Percentiles rank a stretch among this genome's conserved stretches.
These are phyloP conservation scores for Jatropha multifida DNA, from an alignment of 441 rosid species.

Conservation along the genomic window DNA sequence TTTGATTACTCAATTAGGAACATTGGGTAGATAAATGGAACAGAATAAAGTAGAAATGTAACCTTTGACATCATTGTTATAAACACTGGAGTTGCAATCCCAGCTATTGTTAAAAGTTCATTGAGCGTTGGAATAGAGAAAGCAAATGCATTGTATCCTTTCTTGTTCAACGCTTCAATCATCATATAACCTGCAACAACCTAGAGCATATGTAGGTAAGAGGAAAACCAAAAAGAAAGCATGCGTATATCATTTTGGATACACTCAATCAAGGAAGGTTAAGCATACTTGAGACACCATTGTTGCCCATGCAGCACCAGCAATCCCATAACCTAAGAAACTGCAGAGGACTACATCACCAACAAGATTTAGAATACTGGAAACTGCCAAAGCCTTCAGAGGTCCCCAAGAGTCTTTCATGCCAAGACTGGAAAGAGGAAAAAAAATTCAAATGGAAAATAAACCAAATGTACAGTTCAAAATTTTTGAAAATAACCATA, in stretches of 20 bases:
- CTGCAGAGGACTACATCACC: conserved; percentile 83
- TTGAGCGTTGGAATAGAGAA: conserved; percentile 58
- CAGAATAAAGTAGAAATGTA: conserved; percentile 15
- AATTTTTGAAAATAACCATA: neutral
- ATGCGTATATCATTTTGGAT: neutral
- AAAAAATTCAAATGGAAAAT: conserved; percentile 17
- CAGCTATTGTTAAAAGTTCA: conserved; percentile 56
- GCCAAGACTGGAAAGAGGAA: conserved; percentile 60
- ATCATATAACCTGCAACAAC: conserved; percentile 90
- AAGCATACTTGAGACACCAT: conserved; percentile 80
- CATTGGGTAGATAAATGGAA: neutral
- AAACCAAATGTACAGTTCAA: conserved; percentile 4
- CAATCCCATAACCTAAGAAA: conserved; percentile 75
- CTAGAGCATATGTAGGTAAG: conserved; percentile 42
- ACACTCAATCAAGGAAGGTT: neutral
- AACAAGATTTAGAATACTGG: conserved; percentile 68
- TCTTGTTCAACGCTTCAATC: conserved; percentile 69
- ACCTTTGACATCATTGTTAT: conserved; percentile 71
- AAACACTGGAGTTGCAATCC: conserved; percentile 86
- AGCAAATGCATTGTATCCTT: conserved; percentile 68
- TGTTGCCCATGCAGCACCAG: conserved; percentile 99
- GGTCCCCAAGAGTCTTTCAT: conserved; percentile 99
- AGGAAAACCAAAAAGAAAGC: conserved; percentile 12
- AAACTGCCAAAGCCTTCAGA: conserved; percentile 73
- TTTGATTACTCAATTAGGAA: conserved; percentile 15